Conservation (phyloP, 2,329 filamentous ascomycete genomes). For the Ascochyta clinopodiicola region DNA sequence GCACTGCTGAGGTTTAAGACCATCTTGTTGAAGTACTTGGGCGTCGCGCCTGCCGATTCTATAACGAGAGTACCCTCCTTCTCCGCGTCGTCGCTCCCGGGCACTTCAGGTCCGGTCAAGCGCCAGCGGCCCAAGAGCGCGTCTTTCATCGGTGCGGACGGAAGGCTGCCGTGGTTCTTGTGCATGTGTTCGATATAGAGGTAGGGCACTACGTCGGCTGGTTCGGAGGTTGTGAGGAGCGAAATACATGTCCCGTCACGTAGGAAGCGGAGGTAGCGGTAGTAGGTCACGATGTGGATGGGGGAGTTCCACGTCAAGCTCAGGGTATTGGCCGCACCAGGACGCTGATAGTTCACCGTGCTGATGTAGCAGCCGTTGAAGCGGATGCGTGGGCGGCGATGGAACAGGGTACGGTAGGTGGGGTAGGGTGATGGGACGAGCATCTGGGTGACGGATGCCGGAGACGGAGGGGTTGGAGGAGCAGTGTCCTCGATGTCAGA, state of each 20-base stretch:
- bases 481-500: slow-evolving; percentile 18
- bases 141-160: slow-evolving; percentile 68
- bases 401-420: slow-evolving; percentile 73
- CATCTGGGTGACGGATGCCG: slow-evolving; percentile 36
- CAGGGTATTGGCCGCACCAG: slow-evolving; percentile 75
- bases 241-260: slow-evolving; percentile 85
- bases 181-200: slow-evolving; percentile 74
- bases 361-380: slow-evolving; percentile 97
- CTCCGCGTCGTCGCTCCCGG: slow-evolving; percentile 20
- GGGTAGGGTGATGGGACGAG: slow-evolving; percentile 48
- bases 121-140: slow-evolving; percentile 72
- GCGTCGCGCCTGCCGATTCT: slow-evolving; percentile 82
- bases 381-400: slow-evolving; percentile 80
- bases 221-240: slow-evolving; percentile 80
- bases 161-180: slow-evolving; percentile 51
- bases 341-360: slow-evolving; percentile 91
- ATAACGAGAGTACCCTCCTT: slow-evolving; percentile 64
- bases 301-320: slow-evolving; percentile 78
- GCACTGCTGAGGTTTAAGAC: slow-evolving; percentile 74
- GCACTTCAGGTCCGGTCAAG: slow-evolving; percentile 59
- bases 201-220: slow-evolving; percentile 84
- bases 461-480: slow-evolving; percentile 9
- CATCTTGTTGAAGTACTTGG: slow-evolving; percentile 86
- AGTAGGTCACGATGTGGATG: slow-evolving; percentile 96
- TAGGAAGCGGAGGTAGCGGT: slow-evolving; percentile 94